These are phyloP conservation scores for Yarrowia porcina DNA, from an alignment of 805 yeast genomes.

Conservation along the genomic window DNA sequence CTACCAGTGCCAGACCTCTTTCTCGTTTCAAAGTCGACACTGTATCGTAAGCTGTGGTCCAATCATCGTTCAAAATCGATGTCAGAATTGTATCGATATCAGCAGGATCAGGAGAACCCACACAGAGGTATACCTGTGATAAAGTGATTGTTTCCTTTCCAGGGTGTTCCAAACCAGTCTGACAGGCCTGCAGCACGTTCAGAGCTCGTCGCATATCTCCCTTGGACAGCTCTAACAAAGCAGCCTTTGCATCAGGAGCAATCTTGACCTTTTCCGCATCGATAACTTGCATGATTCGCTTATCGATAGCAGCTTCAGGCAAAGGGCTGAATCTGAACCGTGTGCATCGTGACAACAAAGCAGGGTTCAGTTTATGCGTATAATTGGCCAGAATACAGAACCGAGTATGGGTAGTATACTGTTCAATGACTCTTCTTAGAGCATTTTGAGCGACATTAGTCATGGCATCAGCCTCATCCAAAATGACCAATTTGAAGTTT, in stretches of 20 bases:
- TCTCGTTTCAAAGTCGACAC: conserved; percentile 59
- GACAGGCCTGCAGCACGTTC: conserved; percentile 91
- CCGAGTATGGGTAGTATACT: conserved; percentile 89
- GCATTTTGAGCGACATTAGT: conserved; percentile 96
- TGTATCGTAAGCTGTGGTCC: conserved; percentile 72
- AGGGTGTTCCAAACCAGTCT: conserved; percentile 58
- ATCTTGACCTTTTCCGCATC: conserved; percentile 63
- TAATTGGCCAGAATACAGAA: conserved; percentile 95
- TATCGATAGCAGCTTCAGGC: conserved; percentile 59
- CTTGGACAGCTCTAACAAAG: conserved; percentile 68
- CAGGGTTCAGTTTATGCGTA: conserved; percentile 93
- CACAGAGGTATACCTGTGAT: conserved; percentile 70
- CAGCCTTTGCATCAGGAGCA: conserved; percentile 54
- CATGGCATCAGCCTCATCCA: conserved; percentile 98
- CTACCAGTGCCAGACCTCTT: conserved; percentile 88
- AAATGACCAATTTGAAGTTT: conserved; percentile 84
- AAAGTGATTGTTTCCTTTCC: conserved; percentile 51
- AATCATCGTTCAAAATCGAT: conserved; percentile 79
- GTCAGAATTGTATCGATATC: conserved; percentile 75
- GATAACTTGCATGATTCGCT: conserved; percentile 66
- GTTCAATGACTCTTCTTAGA: conserved; percentile 87
- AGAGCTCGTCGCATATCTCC: conserved; percentile 97
- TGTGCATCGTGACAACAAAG: conserved; percentile 90
- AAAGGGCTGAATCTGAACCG: conserved; percentile 90
- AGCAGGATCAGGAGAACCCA: conserved; percentile 91